Evolutionary conservation across 1,284 basidiomycete genomes (phyloP).

Genomic region (Malassezia furfur): DNA sequence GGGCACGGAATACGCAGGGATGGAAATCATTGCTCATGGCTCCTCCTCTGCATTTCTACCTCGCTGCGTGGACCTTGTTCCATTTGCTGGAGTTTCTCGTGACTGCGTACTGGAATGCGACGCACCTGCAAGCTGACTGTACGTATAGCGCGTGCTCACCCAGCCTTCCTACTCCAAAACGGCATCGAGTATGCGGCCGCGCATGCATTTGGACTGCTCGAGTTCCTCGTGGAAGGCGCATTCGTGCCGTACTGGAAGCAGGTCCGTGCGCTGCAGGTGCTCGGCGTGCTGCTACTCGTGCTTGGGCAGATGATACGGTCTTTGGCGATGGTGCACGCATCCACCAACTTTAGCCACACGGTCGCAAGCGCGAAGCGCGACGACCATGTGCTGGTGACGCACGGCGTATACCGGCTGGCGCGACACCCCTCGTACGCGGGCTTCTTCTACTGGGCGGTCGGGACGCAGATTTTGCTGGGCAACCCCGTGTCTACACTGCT

Average conservation of each 20-base stretch:
- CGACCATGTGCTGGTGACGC: slow-evolving; percentile 39
- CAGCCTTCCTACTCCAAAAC: slow-evolving; percentile 90
- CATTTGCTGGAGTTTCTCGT: slow-evolving; percentile 91
- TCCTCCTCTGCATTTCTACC: slow-evolving; percentile 26
- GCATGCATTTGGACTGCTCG: slow-evolving; percentile 65
- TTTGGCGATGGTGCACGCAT: slow-evolving; percentile 87
- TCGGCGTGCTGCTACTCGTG: slow-evolving; percentile 58
- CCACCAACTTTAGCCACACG: slow-evolving; percentile 79
- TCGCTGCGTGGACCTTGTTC: slow-evolving; percentile 53
- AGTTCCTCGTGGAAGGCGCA: slow-evolving; percentile 54
- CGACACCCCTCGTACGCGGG: slow-evolving; percentile 94
- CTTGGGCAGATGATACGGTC: slow-evolving; percentile 72
- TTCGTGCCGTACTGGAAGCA: slow-evolving; percentile 7
- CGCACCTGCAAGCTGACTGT: slow-evolving; percentile 88
- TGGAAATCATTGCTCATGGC: background rate
- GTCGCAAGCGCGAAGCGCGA: slow-evolving; percentile 31
- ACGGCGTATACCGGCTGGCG: slow-evolving; percentile 58
- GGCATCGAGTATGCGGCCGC: slow-evolving; percentile 75
- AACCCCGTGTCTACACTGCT: slow-evolving; percentile 67
- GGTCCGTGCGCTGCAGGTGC: slow-evolving; percentile 1
- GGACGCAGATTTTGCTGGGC: slow-evolving; percentile 83
- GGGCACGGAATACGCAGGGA: background rate
- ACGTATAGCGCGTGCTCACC: slow-evolving; percentile 23
- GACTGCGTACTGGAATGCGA: slow-evolving; percentile 87
- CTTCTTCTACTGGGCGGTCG: slow-evolving; percentile 95